These are phyloP conservation scores for Musa troglodytarum DNA, from an alignment of 176 grass and related monocot species.

Conservation along the genomic window DNA sequence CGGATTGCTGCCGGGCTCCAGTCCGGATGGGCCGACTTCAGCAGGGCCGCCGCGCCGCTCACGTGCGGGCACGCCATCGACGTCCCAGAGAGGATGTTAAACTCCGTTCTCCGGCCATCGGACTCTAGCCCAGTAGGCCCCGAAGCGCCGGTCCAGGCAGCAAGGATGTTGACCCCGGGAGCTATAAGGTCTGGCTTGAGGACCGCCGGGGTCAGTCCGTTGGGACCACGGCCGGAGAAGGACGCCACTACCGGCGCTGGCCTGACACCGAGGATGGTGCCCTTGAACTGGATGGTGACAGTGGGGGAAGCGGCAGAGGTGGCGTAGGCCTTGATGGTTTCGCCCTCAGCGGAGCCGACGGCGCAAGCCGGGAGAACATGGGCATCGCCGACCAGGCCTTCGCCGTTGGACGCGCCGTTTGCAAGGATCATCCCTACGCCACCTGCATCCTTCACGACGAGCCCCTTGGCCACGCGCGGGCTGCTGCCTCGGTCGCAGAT, in stretches of 20 bases:
- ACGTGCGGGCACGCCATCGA: slow-evolving; percentile 97
- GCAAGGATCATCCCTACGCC: slow-evolving; percentile 77
- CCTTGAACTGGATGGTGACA: slow-evolving; percentile 49
- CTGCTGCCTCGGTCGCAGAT: slow-evolving; percentile 96
- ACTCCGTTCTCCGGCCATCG: slow-evolving; percentile 64
- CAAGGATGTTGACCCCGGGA: slow-evolving; percentile 88
- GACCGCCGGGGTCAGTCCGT: slow-evolving; percentile 65
- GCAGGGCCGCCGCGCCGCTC: slow-evolving; percentile 73
- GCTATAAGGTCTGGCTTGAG: slow-evolving; percentile 93
- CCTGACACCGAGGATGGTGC: slow-evolving; percentile 76
- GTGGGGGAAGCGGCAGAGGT: slow-evolving; percentile 38
- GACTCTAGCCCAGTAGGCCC: slow-evolving; percentile 57
- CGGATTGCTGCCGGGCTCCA: slow-evolving; percentile 78
- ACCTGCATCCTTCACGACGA: slow-evolving; percentile 75
- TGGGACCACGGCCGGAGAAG: slow-evolving; percentile 88
- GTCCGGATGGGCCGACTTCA: slow-evolving; percentile 70
- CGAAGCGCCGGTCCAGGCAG: slow-evolving; percentile 71
- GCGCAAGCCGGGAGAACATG: slow-evolving; percentile 80
- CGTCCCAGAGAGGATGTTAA: slow-evolving; percentile 93
- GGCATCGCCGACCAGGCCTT: slow-evolving; percentile 81
- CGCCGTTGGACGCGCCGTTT: slow-evolving; percentile 69
- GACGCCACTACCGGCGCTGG: slow-evolving; percentile 85
- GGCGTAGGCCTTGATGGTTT: slow-evolving; percentile 55
- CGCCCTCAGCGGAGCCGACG: slow-evolving; percentile 63
- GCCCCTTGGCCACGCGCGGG: slow-evolving; percentile 88